Evolutionary conservation across 441 rosid genomes (phyloP).

Genomic region (Croton setiger): DNA sequence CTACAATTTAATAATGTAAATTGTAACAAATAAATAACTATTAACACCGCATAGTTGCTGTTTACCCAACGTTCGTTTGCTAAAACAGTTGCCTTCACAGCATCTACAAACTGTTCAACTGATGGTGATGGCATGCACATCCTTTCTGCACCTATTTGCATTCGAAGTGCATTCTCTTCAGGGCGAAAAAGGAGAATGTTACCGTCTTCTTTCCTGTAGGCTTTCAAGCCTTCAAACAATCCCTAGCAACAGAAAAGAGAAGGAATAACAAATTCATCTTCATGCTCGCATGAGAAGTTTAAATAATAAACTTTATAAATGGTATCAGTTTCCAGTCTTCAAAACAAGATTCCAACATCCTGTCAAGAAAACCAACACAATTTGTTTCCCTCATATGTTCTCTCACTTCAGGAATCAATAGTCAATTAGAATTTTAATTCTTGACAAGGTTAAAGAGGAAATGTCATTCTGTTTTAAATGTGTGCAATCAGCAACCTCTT

Average conservation of each 20-base stretch:
- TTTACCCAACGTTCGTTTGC: conserved; percentile 55
- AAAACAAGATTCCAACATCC: conserved; percentile 2
- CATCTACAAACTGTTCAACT: conserved; percentile 45
- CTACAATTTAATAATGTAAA: conserved; percentile 15
- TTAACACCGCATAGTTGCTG: neutral
- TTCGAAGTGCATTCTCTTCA: conserved; percentile 40
- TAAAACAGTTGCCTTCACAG: conserved; percentile 42
- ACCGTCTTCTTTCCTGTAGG: conserved; percentile 43
- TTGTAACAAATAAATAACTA: neutral
- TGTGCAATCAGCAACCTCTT: too few species aligned
- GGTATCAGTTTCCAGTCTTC: neutral
- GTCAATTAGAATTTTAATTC: neutral
- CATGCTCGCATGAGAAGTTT: neutral
- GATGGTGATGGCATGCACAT: conserved; percentile 59
- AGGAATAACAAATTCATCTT: neutral
- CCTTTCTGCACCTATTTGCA: conserved; percentile 51
- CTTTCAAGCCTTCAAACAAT: conserved; percentile 52
- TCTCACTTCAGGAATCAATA: neutral
- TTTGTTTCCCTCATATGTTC: neutral
- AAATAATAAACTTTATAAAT: neutral
- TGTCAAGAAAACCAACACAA: neutral
- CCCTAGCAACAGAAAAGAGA: conserved; percentile 30
- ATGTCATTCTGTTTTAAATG: neutral
- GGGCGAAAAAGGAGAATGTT: conserved; percentile 46
- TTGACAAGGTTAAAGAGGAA: neutral